Conservation (phyloP, 805 yeast genomes). For the Yamadazyma phyllophila region DNA sequence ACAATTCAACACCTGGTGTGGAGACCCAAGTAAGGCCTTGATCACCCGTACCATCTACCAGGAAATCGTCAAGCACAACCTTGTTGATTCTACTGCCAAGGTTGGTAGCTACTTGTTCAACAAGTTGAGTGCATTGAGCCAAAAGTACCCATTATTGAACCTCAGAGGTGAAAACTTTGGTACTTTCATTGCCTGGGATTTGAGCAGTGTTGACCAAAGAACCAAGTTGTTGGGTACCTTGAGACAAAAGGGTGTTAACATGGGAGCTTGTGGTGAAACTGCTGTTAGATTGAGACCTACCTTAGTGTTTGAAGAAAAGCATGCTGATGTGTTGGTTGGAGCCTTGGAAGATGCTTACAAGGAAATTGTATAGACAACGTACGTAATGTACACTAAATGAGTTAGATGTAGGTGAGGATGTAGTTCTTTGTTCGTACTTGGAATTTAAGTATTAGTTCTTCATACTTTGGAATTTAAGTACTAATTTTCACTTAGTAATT, state of each 20-base stretch:
- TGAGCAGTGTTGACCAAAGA: constrained; percentile 43
- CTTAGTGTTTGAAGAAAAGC: constrained; percentile 57
- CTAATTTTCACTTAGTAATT: too few relatives aligned
- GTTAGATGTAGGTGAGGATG: too few relatives aligned
- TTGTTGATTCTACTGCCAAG: constrained; percentile 47
- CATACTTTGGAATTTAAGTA: too few relatives aligned
- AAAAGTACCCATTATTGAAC: constrained; percentile 45
- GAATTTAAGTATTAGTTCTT: too few relatives aligned
- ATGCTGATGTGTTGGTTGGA: constrained; percentile 56
- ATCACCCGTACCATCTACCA: constrained; percentile 60
- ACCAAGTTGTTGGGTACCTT: constrained; percentile 44
- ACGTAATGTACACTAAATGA: too few relatives aligned
- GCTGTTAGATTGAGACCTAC: constrained; percentile 66
- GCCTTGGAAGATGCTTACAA: constrained; percentile 25
- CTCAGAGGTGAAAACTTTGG: constrained; percentile 65
- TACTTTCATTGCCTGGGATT: constrained; percentile 66
- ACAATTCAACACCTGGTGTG: constrained; percentile 79
- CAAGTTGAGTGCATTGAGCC: constrained; percentile 38
- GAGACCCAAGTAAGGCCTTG: constrained; percentile 68
- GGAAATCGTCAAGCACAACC: constrained; percentile 49
- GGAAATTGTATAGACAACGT: background rate
- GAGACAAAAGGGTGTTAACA: constrained; percentile 56
- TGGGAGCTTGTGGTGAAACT: constrained; percentile 65
- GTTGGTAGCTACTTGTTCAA: constrained; percentile 55
- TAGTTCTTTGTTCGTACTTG: too few relatives aligned